These are phyloP conservation scores for Pseudopyrenochaeta lycopersici DNA, from an alignment of 2,329 filamentous ascomycete species.

Conservation along the genomic window DNA sequence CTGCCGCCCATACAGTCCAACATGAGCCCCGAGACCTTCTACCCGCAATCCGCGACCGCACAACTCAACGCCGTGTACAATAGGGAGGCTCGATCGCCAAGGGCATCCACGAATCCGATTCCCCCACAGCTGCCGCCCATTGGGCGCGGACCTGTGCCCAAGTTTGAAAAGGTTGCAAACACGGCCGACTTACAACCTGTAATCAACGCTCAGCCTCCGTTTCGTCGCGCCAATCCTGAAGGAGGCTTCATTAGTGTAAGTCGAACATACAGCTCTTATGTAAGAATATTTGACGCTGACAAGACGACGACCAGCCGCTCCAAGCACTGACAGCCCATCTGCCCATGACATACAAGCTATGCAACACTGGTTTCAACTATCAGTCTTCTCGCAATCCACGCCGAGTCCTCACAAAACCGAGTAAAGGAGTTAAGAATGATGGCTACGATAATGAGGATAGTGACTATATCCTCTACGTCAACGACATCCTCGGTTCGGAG, in stretches of 20 bases:
- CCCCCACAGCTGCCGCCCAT: conserved; percentile 56
- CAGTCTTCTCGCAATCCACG: conserved; percentile 97
- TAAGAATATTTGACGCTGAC: conserved; percentile 21
- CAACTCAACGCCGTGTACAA: conserved; percentile 74
- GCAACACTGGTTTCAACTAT: conserved; percentile 98
- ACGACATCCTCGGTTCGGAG: conserved; percentile 96
- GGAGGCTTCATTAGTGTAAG: conserved; percentile 97
- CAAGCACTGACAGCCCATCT: conserved; percentile 95
- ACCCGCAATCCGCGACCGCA: conserved; percentile 74
- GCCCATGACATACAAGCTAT: conserved; percentile 96
- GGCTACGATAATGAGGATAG: conserved; percentile 99
- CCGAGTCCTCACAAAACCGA: conserved; percentile 94
- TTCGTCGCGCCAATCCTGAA: conserved; percentile 92
- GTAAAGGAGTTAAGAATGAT: conserved; percentile 98
- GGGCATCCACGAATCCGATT: conserved; percentile 53
- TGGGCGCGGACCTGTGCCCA: conserved; percentile 77
- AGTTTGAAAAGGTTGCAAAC: conserved; percentile 81
- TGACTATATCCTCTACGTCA: conserved; percentile 98
- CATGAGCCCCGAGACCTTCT: conserved; percentile 73
- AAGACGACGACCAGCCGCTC: conserved; percentile 71
- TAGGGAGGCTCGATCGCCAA: conserved; percentile 61
- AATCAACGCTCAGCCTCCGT: conserved; percentile 87
- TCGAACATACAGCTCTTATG: conserved; percentile 9
- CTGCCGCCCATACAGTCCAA: conserved; percentile 79
- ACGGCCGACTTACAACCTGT: conserved; percentile 80